Conservation (phyloP, 495 filamentous ascomycete genomes). For the Neurospora sp. region DNA sequence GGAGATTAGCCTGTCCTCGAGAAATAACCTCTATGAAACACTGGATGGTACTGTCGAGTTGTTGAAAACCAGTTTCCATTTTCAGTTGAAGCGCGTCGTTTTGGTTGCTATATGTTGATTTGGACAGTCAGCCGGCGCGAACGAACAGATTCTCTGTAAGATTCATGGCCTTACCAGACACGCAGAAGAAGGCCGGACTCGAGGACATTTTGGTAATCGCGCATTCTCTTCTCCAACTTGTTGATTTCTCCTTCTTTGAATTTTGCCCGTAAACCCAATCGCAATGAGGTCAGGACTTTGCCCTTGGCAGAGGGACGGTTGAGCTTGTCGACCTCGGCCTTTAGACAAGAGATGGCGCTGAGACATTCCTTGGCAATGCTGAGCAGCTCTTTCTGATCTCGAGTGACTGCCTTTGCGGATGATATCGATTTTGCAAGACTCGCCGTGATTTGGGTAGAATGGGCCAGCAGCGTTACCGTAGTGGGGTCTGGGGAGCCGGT, state of each 20-base stretch:
- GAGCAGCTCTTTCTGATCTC: conserved; percentile 2
- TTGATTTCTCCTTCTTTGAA: neutral
- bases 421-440: conserved; percentile 3
- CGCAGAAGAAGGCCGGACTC: conserved; percentile 3
- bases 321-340: neutral
- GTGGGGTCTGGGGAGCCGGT: conserved; percentile 7
- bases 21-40: neutral
- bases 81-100: conserved; percentile 1
- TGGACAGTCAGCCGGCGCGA: neutral
- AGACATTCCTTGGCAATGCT: neutral
- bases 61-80: neutral
- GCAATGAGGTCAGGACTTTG: neutral
- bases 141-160: neutral
- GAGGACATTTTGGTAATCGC: neutral
- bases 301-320: neutral
- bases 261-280: neutral
- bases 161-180: conserved; percentile 2
- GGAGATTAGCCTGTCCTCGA: neutral
- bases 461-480: neutral
- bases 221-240: conserved; percentile 1
- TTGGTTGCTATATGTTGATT: neutral
- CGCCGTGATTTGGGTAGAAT: neutral
- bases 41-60: neutral
- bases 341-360: neutral
- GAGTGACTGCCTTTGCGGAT: neutral